Conservation (phyloP, 225 moss, liverwort and hornwort genomes). For the Lunularia cruciata region DNA sequence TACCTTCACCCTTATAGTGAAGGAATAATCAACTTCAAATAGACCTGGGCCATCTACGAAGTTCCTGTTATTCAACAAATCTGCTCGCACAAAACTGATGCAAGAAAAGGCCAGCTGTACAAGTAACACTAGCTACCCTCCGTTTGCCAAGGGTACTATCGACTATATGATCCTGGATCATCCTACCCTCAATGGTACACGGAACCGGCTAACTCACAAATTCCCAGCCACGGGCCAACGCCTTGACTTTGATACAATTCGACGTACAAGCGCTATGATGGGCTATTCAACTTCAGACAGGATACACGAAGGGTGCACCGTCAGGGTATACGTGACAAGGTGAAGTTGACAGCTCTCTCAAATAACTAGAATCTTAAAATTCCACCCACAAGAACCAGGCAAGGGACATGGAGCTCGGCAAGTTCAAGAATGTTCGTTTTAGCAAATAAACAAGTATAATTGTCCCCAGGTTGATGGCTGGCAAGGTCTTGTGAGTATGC, state of each 20-base stretch:
- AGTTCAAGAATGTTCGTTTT: not conserved
- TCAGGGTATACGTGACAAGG: not conserved
- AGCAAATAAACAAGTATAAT: not conserved
- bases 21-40: no score
- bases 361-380: not conserved
- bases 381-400: slow-evolving; percentile 1
- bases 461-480: not conserved
- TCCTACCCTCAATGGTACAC: slow-evolving; percentile 16
- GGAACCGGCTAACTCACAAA: slow-evolving; percentile 15
- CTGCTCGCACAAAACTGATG: not conserved
- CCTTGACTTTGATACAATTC: not conserved
- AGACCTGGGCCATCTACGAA: not conserved
- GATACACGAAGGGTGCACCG: slow-evolving; percentile 3
- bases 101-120: not conserved
- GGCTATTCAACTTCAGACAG: not conserved
- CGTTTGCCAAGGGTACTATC: slow-evolving; percentile 14
- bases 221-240: not conserved
- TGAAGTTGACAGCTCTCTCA: not conserved
- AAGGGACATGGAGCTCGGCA: not conserved
- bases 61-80: not conserved
- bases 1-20: no score
- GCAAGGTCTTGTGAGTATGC: not conserved
- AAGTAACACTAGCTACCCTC: slow-evolving; percentile 21
- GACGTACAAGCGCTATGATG: not conserved
- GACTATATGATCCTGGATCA: slow-evolving; percentile 6